These are phyloP conservation scores for Meyerozyma carpophila DNA, from an alignment of 1,139 yeast species.

Conservation along the genomic window DNA sequence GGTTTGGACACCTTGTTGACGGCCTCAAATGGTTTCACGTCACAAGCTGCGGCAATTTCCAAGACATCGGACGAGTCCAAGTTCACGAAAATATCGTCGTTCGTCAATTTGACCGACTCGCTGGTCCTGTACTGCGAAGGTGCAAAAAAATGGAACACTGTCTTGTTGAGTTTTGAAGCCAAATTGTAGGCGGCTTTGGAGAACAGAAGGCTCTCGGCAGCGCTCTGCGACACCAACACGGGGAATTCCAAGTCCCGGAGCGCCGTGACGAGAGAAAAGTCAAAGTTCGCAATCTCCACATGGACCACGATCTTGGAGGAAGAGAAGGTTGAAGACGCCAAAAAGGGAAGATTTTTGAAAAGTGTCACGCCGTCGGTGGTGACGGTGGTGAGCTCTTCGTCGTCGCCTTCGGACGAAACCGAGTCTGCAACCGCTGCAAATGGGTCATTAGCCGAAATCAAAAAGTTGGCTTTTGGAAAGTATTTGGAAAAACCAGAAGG, in stretches of 20 bases:
- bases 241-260: constrained; percentile 66
- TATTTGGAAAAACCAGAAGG: constrained; percentile 25
- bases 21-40: constrained; percentile 24
- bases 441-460: constrained; percentile 51
- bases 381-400: constrained; percentile 41
- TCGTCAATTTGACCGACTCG: constrained; percentile 12
- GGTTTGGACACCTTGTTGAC: constrained; percentile 29
- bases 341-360: constrained; percentile 48
- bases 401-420: constrained; percentile 11
- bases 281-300: constrained; percentile 51
- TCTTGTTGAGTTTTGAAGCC: constrained; percentile 41
- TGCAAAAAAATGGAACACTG: constrained; percentile 68
- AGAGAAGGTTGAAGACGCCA: constrained; percentile 39
- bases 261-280: constrained; percentile 61
- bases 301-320: constrained; percentile 51
- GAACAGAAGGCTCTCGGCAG: constrained; percentile 47
- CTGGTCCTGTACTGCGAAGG: constrained; percentile 17
- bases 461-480: constrained; percentile 21
- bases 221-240: constrained; percentile 58
- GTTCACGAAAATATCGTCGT: constrained; percentile 14
- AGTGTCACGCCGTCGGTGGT: constrained; percentile 50
- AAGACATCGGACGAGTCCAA: constrained; percentile 14
- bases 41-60: constrained; percentile 23
- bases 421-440: constrained; percentile 37
- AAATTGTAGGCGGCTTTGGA: constrained; percentile 55